Evolutionary conservation across 768 basidiomycete genomes (phyloP).

Genomic region (Boletus tylopilopsis): DNA sequence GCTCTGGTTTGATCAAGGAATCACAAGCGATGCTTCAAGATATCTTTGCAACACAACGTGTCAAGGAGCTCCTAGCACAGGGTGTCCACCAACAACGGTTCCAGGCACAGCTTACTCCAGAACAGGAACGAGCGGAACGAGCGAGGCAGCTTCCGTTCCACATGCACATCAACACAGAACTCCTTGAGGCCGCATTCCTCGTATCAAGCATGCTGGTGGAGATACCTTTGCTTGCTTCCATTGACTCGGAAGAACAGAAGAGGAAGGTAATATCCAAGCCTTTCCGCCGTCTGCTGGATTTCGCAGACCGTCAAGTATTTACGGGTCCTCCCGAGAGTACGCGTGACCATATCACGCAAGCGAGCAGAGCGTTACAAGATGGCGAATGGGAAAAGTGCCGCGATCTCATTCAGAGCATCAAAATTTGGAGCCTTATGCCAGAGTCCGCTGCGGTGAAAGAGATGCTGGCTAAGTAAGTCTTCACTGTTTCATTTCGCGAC

Average conservation of each 20-base stretch:
- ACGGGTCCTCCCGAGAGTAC: slow-evolving; percentile 99
- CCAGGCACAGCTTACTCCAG: slow-evolving; percentile 74
- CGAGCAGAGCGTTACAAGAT: slow-evolving; percentile 91
- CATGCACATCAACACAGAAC: slow-evolving; percentile 98
- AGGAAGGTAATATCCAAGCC: slow-evolving; percentile 95
- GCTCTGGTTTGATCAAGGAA: slow-evolving; percentile 91
- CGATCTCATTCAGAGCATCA: slow-evolving; percentile 92
- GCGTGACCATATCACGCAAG: slow-evolving; percentile 98
- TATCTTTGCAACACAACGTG: slow-evolving; percentile 93
- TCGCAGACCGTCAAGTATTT: slow-evolving; percentile 96
- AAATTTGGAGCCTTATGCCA: slow-evolving; percentile 97
- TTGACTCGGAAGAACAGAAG: slow-evolving; percentile 91
- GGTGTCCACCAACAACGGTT: slow-evolving; percentile 92
- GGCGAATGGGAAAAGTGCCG: slow-evolving; percentile 97
- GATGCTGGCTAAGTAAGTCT: slow-evolving; percentile 83
- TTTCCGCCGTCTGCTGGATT: slow-evolving; percentile 91
- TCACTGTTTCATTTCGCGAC: background rate
- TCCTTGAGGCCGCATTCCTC: slow-evolving; percentile 95
- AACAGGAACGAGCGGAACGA: slow-evolving; percentile 96
- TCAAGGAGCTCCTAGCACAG: slow-evolving; percentile 96
- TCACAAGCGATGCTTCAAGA: slow-evolving; percentile 90
- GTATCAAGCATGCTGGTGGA: slow-evolving; percentile 99
- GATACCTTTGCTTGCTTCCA: slow-evolving; percentile 91
- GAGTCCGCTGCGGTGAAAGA: slow-evolving; percentile 85
- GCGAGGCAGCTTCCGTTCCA: slow-evolving; percentile 97